Evolutionary conservation across 495 filamentous ascomycete species (phyloP).

Genomic region (Penicillium desertorum): DNA sequence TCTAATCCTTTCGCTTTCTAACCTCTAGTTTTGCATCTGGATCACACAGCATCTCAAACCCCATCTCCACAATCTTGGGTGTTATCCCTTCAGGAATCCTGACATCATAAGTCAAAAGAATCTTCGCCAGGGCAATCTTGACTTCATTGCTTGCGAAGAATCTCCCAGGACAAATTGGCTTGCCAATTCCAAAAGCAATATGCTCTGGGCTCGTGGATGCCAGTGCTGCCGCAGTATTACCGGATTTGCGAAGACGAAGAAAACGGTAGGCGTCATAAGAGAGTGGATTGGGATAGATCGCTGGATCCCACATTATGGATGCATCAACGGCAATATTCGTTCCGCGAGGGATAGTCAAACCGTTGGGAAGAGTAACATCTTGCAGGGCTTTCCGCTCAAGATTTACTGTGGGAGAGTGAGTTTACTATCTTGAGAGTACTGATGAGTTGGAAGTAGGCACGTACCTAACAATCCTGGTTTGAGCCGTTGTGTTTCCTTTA

Average conservation of each 20-base stretch:
- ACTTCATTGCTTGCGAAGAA: constrained; percentile 41
- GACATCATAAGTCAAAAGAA: constrained; percentile 14
- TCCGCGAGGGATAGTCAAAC: neutral
- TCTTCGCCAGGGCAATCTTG: constrained; percentile 30
- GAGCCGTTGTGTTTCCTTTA: constrained; percentile 24
- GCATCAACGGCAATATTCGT: neutral
- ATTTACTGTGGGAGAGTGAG: neutral
- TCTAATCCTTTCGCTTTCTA: neutral
- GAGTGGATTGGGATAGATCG: neutral
- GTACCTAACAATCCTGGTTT: constrained; percentile 6
- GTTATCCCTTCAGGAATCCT: neutral
- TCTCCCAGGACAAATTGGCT: constrained; percentile 46
- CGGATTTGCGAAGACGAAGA: neutral
- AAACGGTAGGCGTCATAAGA: constrained; percentile 2
- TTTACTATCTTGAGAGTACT: neutral
- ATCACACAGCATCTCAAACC: constrained; percentile 3
- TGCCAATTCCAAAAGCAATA: constrained; percentile 40
- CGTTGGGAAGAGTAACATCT: neutral
- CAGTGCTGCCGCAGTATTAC: constrained; percentile 19
- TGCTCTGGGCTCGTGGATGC: constrained; percentile 32
- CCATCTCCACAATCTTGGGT: neutral
- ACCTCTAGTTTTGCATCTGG: neutral
- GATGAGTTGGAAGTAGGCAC: neutral
- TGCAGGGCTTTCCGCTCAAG: neutral
- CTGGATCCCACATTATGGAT: constrained; percentile 2